These are phyloP conservation scores for Mucuna pruriens DNA, from an alignment of 306 rosid genomes.

Conservation along the genomic window DNA sequence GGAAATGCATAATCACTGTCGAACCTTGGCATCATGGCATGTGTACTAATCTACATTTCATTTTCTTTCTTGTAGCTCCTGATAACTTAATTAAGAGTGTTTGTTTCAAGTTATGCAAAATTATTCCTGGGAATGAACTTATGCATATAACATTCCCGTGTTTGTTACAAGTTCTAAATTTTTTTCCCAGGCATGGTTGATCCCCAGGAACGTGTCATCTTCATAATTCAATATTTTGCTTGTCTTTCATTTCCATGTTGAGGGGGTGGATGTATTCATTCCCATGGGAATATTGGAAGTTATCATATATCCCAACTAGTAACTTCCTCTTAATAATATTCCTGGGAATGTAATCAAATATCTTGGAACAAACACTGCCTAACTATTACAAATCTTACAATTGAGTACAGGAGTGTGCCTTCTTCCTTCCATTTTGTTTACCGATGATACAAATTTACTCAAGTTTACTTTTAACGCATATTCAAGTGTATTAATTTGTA, in stretches of 20 bases:
- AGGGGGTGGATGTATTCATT: neutral
- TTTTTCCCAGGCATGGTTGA: neutral
- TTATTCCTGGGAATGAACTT: neutral
- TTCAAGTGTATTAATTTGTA: conserved; percentile 21
- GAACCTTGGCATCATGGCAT: conserved; percentile 9
- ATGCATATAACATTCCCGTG: neutral
- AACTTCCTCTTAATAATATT: neutral
- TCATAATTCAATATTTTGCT: conserved; percentile 7
- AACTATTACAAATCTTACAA: neutral
- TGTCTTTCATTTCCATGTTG: neutral
- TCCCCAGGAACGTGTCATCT: neutral
- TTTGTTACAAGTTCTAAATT: neutral
- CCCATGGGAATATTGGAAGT: neutral
- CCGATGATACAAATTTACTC: conserved; percentile 11
- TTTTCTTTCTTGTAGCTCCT: conserved; percentile 27
- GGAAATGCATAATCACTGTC: neutral
- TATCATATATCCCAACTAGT: neutral
- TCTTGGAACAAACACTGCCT: neutral
- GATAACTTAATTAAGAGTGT: conserved; percentile 12
- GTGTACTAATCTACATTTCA: conserved; percentile 12
- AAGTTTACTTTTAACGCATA: conserved; percentile 14
- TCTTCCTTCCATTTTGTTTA: conserved; percentile 32
- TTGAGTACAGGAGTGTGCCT: neutral
- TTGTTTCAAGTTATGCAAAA: neutral
- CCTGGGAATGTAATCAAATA: neutral